A percentile compares a stretch with the other conserved stretches of the same genome.
Conservation (phyloP, 1,284 basidiomycete species). For the Trichosporon inkin region DNA sequence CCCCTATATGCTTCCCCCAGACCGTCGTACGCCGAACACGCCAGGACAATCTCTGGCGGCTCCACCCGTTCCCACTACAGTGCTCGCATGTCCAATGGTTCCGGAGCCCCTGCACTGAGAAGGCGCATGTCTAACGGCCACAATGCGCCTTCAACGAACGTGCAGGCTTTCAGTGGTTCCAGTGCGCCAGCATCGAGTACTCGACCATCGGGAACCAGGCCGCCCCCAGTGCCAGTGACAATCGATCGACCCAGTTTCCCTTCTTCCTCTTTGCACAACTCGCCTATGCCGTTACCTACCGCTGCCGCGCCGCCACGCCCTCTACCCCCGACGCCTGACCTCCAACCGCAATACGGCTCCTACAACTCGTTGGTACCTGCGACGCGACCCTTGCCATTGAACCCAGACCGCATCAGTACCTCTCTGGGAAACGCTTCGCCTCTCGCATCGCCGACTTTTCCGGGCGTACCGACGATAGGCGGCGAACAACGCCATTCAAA, state of each 20-base stretch:
- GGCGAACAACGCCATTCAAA: slow-evolving; percentile 5
- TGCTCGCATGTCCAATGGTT: slow-evolving; percentile 3
- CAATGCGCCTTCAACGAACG: slow-evolving; percentile 19
- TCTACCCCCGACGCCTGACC: neutral
- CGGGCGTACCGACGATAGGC: neutral
- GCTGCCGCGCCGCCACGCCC: neutral
- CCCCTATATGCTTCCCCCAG: neutral
- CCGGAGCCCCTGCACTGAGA: neutral
- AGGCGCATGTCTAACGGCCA: neutral
- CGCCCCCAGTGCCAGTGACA: slow-evolving; percentile 16
- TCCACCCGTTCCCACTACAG: neutral
- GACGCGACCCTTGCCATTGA: neutral
- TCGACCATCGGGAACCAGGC: neutral
- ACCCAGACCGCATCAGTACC: slow-evolving; percentile 7
- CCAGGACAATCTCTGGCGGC: neutral
- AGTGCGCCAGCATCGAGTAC: neutral
- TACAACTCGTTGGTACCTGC: slow-evolving; percentile 2
- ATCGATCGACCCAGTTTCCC: slow-evolving; percentile 25
- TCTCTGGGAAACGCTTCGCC: neutral
- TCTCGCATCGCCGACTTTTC: neutral
- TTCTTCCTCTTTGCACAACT: neutral
- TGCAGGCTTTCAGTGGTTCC: neutral
- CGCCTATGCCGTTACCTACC: neutral
- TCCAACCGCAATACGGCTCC: slow-evolving; percentile 1
- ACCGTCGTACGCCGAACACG: neutral